These are phyloP conservation scores for Adansonia rubrostipa DNA, from an alignment of 441 rosid genomes.

Conservation along the genomic window DNA sequence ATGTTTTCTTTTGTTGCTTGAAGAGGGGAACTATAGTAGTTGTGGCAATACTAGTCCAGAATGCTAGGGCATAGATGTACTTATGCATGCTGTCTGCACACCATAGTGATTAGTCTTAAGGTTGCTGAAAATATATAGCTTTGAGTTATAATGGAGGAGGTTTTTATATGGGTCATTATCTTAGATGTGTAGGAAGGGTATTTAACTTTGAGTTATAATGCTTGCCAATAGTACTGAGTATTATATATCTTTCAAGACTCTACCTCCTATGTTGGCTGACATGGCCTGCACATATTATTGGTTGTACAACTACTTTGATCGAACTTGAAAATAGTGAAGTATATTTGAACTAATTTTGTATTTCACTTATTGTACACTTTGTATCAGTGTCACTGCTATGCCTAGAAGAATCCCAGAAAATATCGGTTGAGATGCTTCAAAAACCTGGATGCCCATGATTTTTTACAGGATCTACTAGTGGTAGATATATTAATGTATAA, in stretches of 20 bases:
- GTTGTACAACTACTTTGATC: background rate
- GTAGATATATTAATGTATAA: background rate
- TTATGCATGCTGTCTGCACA: constrained; percentile 12
- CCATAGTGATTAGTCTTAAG: constrained; percentile 14
- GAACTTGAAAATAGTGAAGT: too few relatives aligned
- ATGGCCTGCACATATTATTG: background rate
- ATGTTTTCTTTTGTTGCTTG: constrained; percentile 15
- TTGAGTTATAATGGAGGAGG: background rate
- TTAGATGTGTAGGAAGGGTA: background rate
- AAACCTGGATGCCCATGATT: background rate
- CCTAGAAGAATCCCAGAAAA: background rate
- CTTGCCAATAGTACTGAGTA: background rate
- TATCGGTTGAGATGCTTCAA: constrained; percentile 5
- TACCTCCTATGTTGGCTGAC: background rate
- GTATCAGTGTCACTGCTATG: constrained; percentile 9
- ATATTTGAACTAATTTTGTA: background rate
- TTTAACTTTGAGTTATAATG: background rate
- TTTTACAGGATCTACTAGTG: background rate
- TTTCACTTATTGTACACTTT: background rate
- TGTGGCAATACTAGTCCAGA: constrained; percentile 1
- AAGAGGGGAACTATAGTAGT: background rate
- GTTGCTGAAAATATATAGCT: background rate
- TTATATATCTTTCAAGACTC: background rate
- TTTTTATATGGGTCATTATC: constrained; percentile 14
- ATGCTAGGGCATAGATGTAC: constrained; percentile 7